Percentiles rank a stretch among this genome's conserved stretches.
These are phyloP conservation scores for Lotus japonicus DNA, from an alignment of 306 rosid genomes.

Conservation along the genomic window DNA sequence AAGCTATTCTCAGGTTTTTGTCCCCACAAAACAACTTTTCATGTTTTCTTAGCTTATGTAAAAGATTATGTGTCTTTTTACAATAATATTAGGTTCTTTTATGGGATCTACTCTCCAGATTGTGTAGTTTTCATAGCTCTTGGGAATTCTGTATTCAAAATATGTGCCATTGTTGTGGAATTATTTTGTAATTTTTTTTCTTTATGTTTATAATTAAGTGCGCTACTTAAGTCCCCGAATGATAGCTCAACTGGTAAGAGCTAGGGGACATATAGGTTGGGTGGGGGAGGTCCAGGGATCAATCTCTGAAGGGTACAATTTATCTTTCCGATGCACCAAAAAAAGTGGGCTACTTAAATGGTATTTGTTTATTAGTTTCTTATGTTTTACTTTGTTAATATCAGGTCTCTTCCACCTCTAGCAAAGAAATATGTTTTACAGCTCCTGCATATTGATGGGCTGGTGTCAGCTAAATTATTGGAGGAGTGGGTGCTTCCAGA, in stretches of 20 bases:
- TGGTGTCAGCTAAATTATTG: constrained; percentile 63
- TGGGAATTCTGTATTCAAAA: background rate
- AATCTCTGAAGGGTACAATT: too few species aligned
- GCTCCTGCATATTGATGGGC: constrained; percentile 55
- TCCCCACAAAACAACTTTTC: background rate
- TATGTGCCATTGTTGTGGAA: background rate
- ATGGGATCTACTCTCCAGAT: background rate
- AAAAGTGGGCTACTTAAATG: background rate
- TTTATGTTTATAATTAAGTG: background rate
- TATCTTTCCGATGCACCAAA: too few species aligned
- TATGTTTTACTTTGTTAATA: background rate
- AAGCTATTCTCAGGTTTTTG: constrained; percentile 86
- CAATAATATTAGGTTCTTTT: background rate
- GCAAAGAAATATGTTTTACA: constrained; percentile 86
- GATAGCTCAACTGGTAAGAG: too few species aligned
- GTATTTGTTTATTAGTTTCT: background rate
- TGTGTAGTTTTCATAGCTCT: background rate
- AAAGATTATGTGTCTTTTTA: background rate
- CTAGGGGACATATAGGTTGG: too few species aligned
- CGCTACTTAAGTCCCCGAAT: too few species aligned
- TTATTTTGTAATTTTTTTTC: background rate
- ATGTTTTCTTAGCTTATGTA: background rate
- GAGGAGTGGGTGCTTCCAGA: constrained; percentile 92
- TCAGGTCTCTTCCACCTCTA: constrained; percentile 88
- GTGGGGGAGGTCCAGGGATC: too few species aligned